A percentile compares a stretch with the other conserved stretches of the same genome.
phyloP scores from a whole-genome alignment of 805 yeast genomes.

The Yarrowia sp. region DNA sequence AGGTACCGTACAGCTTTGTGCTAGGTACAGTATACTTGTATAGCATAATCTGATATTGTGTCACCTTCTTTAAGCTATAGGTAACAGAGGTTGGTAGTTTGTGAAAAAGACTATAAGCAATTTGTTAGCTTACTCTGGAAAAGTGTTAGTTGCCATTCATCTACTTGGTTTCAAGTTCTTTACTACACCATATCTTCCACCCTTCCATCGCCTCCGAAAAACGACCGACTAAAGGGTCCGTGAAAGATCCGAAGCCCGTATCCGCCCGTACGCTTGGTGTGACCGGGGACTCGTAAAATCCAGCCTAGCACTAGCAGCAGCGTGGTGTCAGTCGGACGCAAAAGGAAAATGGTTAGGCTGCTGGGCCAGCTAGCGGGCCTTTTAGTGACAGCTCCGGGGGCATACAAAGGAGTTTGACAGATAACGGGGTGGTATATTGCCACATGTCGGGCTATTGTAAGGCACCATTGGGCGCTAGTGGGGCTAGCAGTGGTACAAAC shows the following conservation, averaged over 20 bases:
- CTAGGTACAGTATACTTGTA: no score
- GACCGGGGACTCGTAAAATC: constrained; percentile 23
- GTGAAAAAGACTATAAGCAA: no score
- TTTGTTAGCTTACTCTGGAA: no score
- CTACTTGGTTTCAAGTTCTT: background rate
- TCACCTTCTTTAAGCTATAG: no score
- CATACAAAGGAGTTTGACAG: constrained; percentile 16
- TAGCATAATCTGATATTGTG: no score
- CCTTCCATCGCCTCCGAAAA: background rate
- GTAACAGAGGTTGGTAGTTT: no score
- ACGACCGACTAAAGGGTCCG: constrained; percentile 3
- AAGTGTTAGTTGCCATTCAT: no score
- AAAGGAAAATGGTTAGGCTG: constrained; percentile 6
- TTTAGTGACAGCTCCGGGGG: background rate
- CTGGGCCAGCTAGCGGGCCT: background rate
- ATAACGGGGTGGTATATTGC: constrained; percentile 23
- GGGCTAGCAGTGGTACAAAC: no score
- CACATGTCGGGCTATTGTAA: constrained; percentile 3
- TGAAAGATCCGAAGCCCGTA: constrained; percentile 6
- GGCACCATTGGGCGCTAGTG: background rate
- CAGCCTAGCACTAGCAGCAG: background rate
- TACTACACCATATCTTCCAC: background rate
- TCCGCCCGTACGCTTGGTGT: background rate
- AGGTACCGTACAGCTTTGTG: no score
- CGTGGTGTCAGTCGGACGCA: background rate